A percentile compares a stretch with the other conserved stretches of the same genome.
Evolutionary conservation across 257 asterid genomes (phyloP).

Genomic region (Solanum stenotomum): DNA sequence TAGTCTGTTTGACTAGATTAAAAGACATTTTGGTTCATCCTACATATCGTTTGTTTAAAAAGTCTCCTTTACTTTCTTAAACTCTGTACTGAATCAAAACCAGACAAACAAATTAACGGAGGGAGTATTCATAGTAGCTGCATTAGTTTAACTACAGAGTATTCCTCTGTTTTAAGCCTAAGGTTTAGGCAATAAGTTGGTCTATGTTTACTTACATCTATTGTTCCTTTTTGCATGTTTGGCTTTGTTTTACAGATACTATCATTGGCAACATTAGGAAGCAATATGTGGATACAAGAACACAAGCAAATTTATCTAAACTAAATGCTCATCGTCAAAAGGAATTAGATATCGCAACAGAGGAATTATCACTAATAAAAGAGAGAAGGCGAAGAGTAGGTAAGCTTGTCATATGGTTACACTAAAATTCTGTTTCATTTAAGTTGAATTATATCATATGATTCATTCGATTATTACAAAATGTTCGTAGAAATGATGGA

Average conservation of each 20-base stretch:
- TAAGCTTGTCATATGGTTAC: neutral
- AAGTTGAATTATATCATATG: neutral
- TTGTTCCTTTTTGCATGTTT: neutral
- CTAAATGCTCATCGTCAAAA: constrained; percentile 14
- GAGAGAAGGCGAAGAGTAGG: constrained; percentile 40
- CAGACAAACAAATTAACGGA: neutral
- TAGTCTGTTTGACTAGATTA: neutral
- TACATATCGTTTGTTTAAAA: too few relatives aligned
- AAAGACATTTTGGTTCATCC: neutral
- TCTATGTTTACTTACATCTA: neutral
- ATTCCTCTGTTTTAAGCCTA: neutral
- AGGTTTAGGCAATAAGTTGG: neutral
- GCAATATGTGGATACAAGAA: constrained; percentile 48
- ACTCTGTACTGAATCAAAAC: accelerated
- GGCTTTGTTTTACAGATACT: constrained; percentile 16
- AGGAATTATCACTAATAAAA: constrained; percentile 30
- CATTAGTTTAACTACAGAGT: neutral
- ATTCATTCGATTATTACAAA: neutral
- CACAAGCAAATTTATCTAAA: constrained; percentile 48
- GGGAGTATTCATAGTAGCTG: neutral
- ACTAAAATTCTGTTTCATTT: neutral
- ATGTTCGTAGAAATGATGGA: constrained; percentile 26
- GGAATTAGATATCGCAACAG: constrained; percentile 19
- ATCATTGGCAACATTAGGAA: constrained; percentile 37
- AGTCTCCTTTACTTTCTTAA: neutral